Conservation (phyloP, 2,329 filamentous ascomycete species). For the Apiospora koreana region DNA sequence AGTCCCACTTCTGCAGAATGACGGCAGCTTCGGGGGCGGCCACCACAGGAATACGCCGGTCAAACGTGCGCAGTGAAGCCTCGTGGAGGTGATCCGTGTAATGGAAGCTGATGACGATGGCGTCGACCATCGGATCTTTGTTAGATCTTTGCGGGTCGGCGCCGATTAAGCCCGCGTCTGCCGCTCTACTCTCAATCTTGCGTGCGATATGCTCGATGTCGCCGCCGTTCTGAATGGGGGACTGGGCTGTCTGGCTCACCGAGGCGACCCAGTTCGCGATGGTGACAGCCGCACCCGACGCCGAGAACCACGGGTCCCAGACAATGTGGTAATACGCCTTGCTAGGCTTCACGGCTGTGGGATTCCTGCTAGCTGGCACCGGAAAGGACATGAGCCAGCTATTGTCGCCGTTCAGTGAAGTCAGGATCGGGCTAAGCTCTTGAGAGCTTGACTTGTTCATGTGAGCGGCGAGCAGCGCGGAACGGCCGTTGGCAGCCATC, state of each 20-base stretch:
- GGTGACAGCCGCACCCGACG: constrained; percentile 16
- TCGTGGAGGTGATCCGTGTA: constrained; percentile 18
- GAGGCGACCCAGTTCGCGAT: constrained; percentile 15
- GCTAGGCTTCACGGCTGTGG: constrained; percentile 25
- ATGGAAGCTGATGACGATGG: constrained; percentile 17
- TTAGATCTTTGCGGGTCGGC: no score
- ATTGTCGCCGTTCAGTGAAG: constrained; percentile 36
- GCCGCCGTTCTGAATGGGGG: constrained; percentile 14
- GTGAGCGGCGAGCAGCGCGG: neutral
- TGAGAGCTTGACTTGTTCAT: neutral
- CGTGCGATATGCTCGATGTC: constrained; percentile 18
- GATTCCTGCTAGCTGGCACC: neutral
- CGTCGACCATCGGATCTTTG: constrained; percentile 13
- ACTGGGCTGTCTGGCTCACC: constrained; percentile 3
- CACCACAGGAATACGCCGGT: constrained; percentile 18
- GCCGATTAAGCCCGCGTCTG: neutral
- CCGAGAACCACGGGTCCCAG: constrained; percentile 34
- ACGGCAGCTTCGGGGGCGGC: constrained; percentile 11
- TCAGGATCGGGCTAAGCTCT: constrained; percentile 28
- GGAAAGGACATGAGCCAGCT: constrained; percentile 36
- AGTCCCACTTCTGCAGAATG: constrained; percentile 13
- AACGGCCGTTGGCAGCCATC: neutral
- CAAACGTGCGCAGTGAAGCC: constrained; percentile 17
- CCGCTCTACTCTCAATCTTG: constrained; percentile 19
- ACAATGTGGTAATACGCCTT: constrained; percentile 34